Percentiles rank a stretch among this genome's conserved stretches.
Conservation (phyloP, 2,329 filamentous ascomycete genomes). For the Aspergillus sp. region DNA sequence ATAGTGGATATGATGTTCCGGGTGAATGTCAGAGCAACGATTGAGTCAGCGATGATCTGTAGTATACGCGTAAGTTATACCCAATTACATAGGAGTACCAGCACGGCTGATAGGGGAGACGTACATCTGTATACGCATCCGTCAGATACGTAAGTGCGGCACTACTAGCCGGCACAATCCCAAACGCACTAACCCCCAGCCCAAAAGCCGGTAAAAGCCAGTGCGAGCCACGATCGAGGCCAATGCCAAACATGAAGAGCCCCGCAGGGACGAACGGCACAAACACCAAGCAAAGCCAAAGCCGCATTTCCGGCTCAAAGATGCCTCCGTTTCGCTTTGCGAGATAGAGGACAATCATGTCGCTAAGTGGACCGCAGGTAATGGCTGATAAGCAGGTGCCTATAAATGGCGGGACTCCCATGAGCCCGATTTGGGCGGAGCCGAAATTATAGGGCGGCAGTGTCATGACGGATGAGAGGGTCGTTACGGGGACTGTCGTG, state of each 20-base stretch:
- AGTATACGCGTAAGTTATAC: background rate
- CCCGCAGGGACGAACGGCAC: background rate
- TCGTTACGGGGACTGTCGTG: conserved; percentile 25
- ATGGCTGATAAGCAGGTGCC: conserved; percentile 37
- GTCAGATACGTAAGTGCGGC: background rate
- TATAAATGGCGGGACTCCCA: conserved; percentile 42
- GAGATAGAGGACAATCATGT: conserved; percentile 36
- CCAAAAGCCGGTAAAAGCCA: background rate
- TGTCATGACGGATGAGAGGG: conserved; percentile 28
- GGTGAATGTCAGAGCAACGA: conserved; percentile 47
- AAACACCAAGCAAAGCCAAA: conserved; percentile 30
- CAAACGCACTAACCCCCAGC: conserved; percentile 17
- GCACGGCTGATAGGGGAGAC: too few relatives aligned
- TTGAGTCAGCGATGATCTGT: conserved; percentile 49
- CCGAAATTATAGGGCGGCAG: conserved; percentile 35
- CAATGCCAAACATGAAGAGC: background rate
- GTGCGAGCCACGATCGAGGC: background rate
- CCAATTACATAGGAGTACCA: too few relatives aligned
- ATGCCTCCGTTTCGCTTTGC: conserved; percentile 40
- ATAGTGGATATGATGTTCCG: conserved; percentile 46
- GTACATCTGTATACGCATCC: background rate
- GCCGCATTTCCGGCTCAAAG: conserved; percentile 48
- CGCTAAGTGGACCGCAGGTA: conserved; percentile 36
- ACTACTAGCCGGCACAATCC: conserved; percentile 23
- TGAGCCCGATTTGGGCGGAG: conserved; percentile 38